A percentile compares a stretch with the other conserved stretches of the same genome.
phyloP scores from a whole-genome alignment of 1,139 yeast genomes.

The Yamadazyma mexicana region DNA sequence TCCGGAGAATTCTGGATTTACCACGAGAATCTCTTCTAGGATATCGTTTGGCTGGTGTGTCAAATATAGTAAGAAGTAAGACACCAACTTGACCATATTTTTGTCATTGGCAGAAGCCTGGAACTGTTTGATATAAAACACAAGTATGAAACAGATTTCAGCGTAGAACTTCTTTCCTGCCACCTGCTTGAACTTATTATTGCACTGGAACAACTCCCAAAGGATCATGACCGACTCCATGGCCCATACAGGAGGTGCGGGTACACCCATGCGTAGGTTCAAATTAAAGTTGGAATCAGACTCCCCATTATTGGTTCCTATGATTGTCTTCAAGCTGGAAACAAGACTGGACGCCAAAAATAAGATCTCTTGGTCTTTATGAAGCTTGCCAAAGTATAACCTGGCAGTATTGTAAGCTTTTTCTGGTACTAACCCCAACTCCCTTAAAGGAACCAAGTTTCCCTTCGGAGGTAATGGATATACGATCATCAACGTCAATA shows the following conservation, averaged over 20 bases:
- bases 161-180: slow-evolving; percentile 50
- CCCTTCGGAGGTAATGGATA: slow-evolving; percentile 58
- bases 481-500: slow-evolving; percentile 59
- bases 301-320: slow-evolving; percentile 15
- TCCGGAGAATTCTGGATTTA: slow-evolving; percentile 39
- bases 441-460: slow-evolving; percentile 35
- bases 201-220: slow-evolving; percentile 81
- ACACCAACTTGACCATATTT: slow-evolving; percentile 56
- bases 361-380: slow-evolving; percentile 53
- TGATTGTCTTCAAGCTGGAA: slow-evolving; percentile 46
- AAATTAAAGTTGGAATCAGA: slow-evolving; percentile 5
- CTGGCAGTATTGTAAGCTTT: slow-evolving; percentile 51
- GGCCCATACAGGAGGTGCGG: slow-evolving; percentile 49
- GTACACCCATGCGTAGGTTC: slow-evolving; percentile 6
- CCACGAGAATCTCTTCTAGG: slow-evolving; percentile 32
- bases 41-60: slow-evolving; percentile 50
- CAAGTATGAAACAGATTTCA: slow-evolving; percentile 54
- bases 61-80: slow-evolving; percentile 61
- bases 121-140: slow-evolving; percentile 59
- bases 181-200: slow-evolving; percentile 50
- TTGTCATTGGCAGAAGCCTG: slow-evolving; percentile 26
- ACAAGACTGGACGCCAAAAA: slow-evolving; percentile 49
- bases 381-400: slow-evolving; percentile 51
- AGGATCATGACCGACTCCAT: slow-evolving; percentile 59
- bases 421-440: slow-evolving; percentile 37